Base-by-base conservation (phyloP, 768 basidiomycete genomes). In the Panus rudis region DNA sequence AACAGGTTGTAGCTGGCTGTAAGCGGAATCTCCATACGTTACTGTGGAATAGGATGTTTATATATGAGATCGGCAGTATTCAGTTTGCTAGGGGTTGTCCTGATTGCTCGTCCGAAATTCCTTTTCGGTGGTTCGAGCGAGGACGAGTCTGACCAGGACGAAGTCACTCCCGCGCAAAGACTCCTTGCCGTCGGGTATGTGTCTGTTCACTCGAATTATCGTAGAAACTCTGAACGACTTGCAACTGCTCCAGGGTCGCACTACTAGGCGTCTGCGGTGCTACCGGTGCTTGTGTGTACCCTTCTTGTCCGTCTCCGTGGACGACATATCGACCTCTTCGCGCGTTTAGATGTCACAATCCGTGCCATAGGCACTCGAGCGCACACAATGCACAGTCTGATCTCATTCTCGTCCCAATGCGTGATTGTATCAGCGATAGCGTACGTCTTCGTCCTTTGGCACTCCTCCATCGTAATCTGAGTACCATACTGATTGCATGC, bases 31-130 rank as follows among this genome's bases (percentile, higher is more conserved):
- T 10, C 39, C 4, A 12, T n/a, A 6, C 22, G n/a, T n/a, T n/a
- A n/a, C n/a, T n/a, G n/a, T n/a, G n/a, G n/a, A n/a, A n/a, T n/a
- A n/a, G n/a, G n/a, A n/a, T n/a, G n/a, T n/a, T n/a, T 16, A 17
- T 14, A 35, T 35, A 8, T 14, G n/a, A n/a, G n/a, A n/a, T 2
- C 6, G n/a, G 8, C 16, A 35, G 76, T 83, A 6, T 70, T 73
- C 37, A 83, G 86, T 59, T 69, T 93, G 24, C 32, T 74, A 6
- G 92, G 91, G 0, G 88, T 91, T 6, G 59, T 92, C 12, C 68
- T 92, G 6, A 89, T 96, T 39, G 86, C 90, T 10, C 71, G 87
- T 26, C 92, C 92, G 0, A 63, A 71, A 1, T 78, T 79, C 40
- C 52, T 96, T 6, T 93, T 96, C 52, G 83, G 81, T 3, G 42